Base-by-base conservation (phyloP, 345 rosid species). In the Clarkia xantiana region DNA sequence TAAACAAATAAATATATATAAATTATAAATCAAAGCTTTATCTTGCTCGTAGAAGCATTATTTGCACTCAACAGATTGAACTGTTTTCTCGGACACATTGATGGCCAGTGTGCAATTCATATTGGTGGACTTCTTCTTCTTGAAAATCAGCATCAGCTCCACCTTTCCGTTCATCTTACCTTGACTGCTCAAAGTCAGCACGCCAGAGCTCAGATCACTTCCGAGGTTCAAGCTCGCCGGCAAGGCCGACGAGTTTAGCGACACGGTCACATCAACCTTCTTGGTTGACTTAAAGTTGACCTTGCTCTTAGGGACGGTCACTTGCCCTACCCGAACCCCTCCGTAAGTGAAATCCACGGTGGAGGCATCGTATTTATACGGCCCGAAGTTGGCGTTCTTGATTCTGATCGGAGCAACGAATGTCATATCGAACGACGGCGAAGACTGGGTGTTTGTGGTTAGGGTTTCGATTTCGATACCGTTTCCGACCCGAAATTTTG, bases 381-480 rank as follows among this genome's bases (percentile, higher is more conserved):
- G 64, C 18, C 64, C 64, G 59, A 61, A 61, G 45, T 61, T 61
- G 41, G 17, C 10, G 59, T 61, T 61, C 64, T 61, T 61, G 23
- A 61, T 23, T 39, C 54, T 40, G 56, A 61, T 23, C 8, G 53
- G 54, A n/a, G 59, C 64, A 22, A 42, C 10, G 48, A 61, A 45
- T 4, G 1, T 11, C 59, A 53, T 10, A 7, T 13, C 3, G 39
- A 47, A 45, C 13, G 63, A 59, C 2, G 52, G 38, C 9, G 60
- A n/a, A 0, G 62, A 16, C 0, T 18, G 15, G 7, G 3, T 18
- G 47, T 3, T 0, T 13, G 47, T 25, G 14, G 14, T 14, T 17
- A 53, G 41, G 53, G 29, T 22, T 36, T 18, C n/a, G 42, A 53
- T 36, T 10, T 15, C 3, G 15, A 53, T 0, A 5, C 1, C 2